phyloP scores from a whole-genome alignment of 441 rosid species.

The Rhodomyrtus psidioides region DNA sequence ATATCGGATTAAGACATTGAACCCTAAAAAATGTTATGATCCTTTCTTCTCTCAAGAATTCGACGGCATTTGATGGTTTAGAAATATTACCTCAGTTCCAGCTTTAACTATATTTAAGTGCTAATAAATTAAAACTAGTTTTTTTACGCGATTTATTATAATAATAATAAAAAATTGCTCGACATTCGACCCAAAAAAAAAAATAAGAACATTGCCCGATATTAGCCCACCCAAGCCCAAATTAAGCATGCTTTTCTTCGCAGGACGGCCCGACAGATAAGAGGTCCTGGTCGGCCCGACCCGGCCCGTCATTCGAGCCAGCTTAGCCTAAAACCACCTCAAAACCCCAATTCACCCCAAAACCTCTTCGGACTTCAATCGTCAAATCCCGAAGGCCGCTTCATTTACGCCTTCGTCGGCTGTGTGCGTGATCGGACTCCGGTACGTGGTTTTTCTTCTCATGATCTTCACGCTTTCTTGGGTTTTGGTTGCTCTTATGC shows the following conservation, averaged over 20 bases:
- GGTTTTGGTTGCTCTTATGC: too few species aligned
- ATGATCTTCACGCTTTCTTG: not conserved
- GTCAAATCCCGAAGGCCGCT: not conserved
- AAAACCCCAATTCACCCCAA: not conserved
- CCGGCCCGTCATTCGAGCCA: not conserved
- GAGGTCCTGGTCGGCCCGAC: not conserved
- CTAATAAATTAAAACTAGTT: not conserved
- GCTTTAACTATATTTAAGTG: not conserved
- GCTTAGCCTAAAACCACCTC: not conserved
- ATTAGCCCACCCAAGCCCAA: not conserved
- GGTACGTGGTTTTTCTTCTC: not conserved
- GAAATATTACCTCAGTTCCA: not conserved
- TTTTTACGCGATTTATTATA: not conserved
- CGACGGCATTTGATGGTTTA: not conserved
- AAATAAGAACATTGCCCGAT: not conserved
- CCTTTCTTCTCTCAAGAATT: not conserved
- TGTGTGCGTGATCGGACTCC: not conserved
- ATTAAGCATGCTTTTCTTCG: not conserved
- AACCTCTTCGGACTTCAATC: not conserved
- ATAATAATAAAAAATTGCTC: not conserved
- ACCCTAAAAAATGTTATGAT: not conserved
- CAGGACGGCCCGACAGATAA: not conserved
- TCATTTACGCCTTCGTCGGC: not conserved
- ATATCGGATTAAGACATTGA: not conserved
- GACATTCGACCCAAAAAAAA: too few species aligned